Evolutionary conservation across 257 asterid species (phyloP), one percentile per base, ranked within the genome.

Genomic region (Agastache rugosa): DNA sequence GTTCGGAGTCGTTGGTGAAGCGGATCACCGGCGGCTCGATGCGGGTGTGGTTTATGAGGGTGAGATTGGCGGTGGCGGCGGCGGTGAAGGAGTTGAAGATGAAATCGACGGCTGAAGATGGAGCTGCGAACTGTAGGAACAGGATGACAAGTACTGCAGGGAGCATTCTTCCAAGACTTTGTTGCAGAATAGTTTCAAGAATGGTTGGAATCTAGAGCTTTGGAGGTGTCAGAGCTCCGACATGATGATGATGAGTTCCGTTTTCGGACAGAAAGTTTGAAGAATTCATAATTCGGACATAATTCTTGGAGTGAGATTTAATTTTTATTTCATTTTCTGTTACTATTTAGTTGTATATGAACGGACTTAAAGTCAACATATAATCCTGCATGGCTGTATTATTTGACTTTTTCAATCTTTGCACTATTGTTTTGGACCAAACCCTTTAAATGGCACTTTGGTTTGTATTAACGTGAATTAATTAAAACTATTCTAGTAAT

Each of bases 11-110:
- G 76, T 88, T 92, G 27, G 96, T 88, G 54, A 92, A 84, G 72
- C 96, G 96, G 86, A 92, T 77, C 6, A 86, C 87, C 11, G 96
- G 97, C 22, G 91, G 88, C 70, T 85, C 88, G 67, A 90, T 54
- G 62, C 85, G 87, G 35, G 96, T 86, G 77, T 88, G 90, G 77
- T 75, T 69, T 58, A 74, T 75, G 81, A 92, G 90, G 23, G 87
- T 84, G 68, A 88, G 73, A 1, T 81, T 47, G 22, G 62, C 39
- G 71, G 63, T 53, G 73, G 80, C 56, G 77, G 67, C 70, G 75
- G 73, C 8, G 67, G 87, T 17, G 82, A 92, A 88, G 72, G 96
- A 86, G 80, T 88, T 88, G 89, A 82, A 85, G 83, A 92, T 41
- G 79, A 92, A 87, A 58, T 92, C 88, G 15, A 90, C 77, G 15